Conservation (phyloP, 345 rosid genomes). For the Litchi chinensis region DNA sequence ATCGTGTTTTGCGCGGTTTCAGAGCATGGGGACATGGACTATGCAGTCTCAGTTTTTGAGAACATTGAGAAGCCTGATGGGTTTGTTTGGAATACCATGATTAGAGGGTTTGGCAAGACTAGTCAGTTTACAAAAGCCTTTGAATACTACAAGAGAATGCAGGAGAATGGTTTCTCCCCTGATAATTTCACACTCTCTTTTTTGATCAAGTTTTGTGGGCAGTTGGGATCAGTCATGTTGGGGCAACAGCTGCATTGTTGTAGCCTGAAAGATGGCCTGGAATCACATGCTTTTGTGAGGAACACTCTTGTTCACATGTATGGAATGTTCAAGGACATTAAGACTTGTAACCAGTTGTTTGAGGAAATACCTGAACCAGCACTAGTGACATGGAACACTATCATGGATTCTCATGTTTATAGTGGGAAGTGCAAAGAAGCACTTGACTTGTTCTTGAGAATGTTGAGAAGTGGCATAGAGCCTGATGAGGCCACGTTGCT, state of each 20-base stretch:
- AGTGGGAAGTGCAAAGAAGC: constrained; percentile 31
- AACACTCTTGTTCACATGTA: constrained; percentile 38
- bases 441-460: constrained; percentile 29
- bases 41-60: constrained; percentile 36
- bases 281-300: constrained; percentile 38
- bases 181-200: constrained; percentile 51
- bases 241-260: constrained; percentile 48
- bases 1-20: constrained; percentile 43
- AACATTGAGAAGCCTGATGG: constrained; percentile 37
- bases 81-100: constrained; percentile 53
- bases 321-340: constrained; percentile 34
- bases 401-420: constrained; percentile 30
- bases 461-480: constrained; percentile 26
- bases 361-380: constrained; percentile 41
- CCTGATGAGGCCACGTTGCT: constrained; percentile 50
- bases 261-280: constrained; percentile 38
- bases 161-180: constrained; percentile 25
- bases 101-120: constrained; percentile 40
- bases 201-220: constrained; percentile 46
- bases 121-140: constrained; percentile 27
- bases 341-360: constrained; percentile 29
- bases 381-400: constrained; percentile 41
- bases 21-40: constrained; percentile 39
- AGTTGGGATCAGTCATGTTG: constrained; percentile 23
- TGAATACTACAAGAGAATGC: constrained; percentile 35